Conservation (phyloP, 2,329 filamentous ascomycete species). For the Diaporthe humulicola region DNA sequence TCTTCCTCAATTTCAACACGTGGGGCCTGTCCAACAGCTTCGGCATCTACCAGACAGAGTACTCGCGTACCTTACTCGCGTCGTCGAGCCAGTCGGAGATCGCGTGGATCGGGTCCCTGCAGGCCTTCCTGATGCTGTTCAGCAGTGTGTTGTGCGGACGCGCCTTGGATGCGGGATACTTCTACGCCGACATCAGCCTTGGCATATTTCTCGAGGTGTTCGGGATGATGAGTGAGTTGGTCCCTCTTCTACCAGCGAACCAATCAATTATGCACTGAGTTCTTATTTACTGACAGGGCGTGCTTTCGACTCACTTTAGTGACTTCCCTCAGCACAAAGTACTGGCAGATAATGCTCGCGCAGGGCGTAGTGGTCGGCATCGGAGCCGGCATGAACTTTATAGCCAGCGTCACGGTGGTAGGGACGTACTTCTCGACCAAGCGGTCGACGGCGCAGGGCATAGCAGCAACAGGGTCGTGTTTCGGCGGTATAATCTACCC, state of each 20-base stretch:
- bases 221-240: not conserved
- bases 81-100: constrained; percentile 50
- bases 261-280: not conserved
- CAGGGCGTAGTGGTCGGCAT: constrained; percentile 61
- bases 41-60: constrained; percentile 69
- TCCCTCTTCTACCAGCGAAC: too few species aligned
- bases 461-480: constrained; percentile 44
- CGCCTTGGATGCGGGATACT: constrained; percentile 61
- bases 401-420: constrained; percentile 52
- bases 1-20: constrained; percentile 68
- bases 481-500: constrained; percentile 51
- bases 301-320: constrained; percentile 61
- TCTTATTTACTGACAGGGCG: not conserved
- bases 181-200: constrained; percentile 53
- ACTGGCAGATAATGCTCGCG: constrained; percentile 60
- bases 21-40: constrained; percentile 62
- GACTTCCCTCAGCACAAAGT: constrained; percentile 51
- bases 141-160: constrained; percentile 59
- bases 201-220: constrained; percentile 47
- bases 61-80: constrained; percentile 55
- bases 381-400: constrained; percentile 57
- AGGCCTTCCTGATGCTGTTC: constrained; percentile 60
- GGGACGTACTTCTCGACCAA: constrained; percentile 50
- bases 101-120: constrained; percentile 62
- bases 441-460: constrained; percentile 49